These are phyloP conservation scores for Sanghuangporus weigelae DNA, from an alignment of 1,284 basidiomycete species.

Conservation along the genomic window DNA sequence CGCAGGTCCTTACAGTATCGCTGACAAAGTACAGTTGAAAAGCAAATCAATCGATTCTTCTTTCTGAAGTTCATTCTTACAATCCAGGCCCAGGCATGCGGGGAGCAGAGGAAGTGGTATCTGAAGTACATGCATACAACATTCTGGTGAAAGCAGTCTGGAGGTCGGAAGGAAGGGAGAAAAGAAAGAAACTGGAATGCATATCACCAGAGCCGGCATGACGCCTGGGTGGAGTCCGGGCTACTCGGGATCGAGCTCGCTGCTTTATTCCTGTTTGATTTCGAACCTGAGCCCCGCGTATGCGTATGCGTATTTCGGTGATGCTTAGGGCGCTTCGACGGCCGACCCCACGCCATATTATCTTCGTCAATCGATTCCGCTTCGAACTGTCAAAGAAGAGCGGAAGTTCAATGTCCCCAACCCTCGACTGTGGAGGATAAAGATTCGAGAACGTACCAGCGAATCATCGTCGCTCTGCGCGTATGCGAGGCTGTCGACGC, in stretches of 20 bases:
- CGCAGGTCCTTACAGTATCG: neutral
- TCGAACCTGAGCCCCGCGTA: no score
- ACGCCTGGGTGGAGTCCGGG: conserved; percentile 1
- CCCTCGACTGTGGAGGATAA: no score
- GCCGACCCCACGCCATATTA: conserved; percentile 16
- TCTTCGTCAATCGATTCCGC: conserved; percentile 15
- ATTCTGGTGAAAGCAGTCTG: neutral
- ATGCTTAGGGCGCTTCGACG: conserved; percentile 1
- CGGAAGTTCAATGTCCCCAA: no score
- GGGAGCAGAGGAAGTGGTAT: neutral
- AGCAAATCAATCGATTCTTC: neutral
- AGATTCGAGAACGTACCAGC: neutral
- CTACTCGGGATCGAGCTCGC: neutral
- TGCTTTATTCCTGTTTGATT: neutral
- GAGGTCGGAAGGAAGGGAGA: neutral
- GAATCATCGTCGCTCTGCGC: conserved; percentile 10
- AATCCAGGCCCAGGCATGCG: no score
- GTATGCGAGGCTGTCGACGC: conserved; percentile 15
- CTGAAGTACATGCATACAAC: neutral
- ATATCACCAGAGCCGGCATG: conserved; percentile 10
- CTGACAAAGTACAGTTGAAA: neutral
- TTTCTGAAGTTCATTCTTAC: neutral
- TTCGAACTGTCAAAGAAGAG: conserved; percentile 7
- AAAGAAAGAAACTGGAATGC: no score
- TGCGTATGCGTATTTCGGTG: neutral